Percentiles rank a stretch among this genome's conserved stretches.
phyloP scores from a whole-genome alignment of 257 asterid species.

The Scutellaria baicalensis region DNA sequence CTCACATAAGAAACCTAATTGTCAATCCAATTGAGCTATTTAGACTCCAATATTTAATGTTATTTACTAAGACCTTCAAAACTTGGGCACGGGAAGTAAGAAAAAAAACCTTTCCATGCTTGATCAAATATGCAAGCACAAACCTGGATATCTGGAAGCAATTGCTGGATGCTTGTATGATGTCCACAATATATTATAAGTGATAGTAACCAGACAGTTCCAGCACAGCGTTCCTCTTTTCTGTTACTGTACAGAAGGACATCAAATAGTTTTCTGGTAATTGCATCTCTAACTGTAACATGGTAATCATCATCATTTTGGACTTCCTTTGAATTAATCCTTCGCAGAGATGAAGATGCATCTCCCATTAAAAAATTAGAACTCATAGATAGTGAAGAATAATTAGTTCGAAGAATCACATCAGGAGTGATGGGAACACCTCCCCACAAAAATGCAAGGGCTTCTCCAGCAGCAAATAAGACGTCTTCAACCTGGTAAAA shows the following conservation, averaged over 20 bases:
- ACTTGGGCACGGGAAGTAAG: background rate
- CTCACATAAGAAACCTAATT: slow-evolving; percentile 3
- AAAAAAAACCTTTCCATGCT: background rate
- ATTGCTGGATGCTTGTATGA: slow-evolving; percentile 63
- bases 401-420: slow-evolving; percentile 78
- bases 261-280: slow-evolving; percentile 87
- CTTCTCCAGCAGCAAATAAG: slow-evolving; percentile 99
- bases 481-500: slow-evolving; percentile 78
- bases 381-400: slow-evolving; percentile 77
- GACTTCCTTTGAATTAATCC: slow-evolving; percentile 33
- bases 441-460: slow-evolving; percentile 96
- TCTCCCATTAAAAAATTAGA: slow-evolving; percentile 95
- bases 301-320: slow-evolving; percentile 52
- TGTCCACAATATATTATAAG: slow-evolving; percentile 88
- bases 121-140: slow-evolving; percentile 16
- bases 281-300: slow-evolving; percentile 66
- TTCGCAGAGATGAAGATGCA: slow-evolving; percentile 44
- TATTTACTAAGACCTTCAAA: background rate
- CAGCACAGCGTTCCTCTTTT: slow-evolving; percentile 98
- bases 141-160: slow-evolving; percentile 99
- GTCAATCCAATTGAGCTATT: background rate
- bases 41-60: background rate
- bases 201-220: slow-evolving; percentile 95
- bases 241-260: slow-evolving; percentile 81
- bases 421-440: slow-evolving; percentile 90